These are phyloP conservation scores for Globisporangium alternatum DNA, from an alignment of 352 stramenopile species.

Conservation along the genomic window DNA sequence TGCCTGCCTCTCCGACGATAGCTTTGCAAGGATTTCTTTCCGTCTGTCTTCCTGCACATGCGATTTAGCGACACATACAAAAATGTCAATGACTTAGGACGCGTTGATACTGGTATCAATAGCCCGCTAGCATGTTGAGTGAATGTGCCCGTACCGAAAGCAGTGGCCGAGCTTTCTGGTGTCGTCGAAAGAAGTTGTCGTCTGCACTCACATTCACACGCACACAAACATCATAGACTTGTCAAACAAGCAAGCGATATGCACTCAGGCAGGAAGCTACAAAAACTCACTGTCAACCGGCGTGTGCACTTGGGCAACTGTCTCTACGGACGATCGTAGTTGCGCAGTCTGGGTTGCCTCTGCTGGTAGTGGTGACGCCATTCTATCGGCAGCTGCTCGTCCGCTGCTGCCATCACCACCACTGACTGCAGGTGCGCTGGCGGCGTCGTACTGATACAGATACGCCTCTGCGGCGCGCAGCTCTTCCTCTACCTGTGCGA, in stretches of 20 bases:
- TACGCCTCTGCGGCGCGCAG: conserved; percentile 62
- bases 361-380: neutral
- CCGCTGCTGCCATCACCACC: neutral
- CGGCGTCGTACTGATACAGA: conserved; percentile 24
- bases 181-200: conserved; percentile 25
- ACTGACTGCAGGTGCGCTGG: neutral
- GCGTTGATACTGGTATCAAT: no score
- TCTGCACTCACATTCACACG: neutral
- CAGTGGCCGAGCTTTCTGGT: conserved; percentile 29
- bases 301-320: neutral
- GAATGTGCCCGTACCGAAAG: conserved; percentile 28
- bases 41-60: conserved; percentile 48
- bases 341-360: neutral
- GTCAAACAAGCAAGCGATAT: neutral
- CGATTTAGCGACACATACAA: neutral
- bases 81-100: neutral
- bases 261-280: neutral
- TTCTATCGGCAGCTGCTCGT: neutral
- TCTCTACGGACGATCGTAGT: neutral
- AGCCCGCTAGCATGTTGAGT: neutral
- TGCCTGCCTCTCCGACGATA: conserved; percentile 52
- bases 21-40: conserved; percentile 62
- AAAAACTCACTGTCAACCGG: neutral
- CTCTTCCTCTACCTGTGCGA: conserved; percentile 68
- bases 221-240: neutral